phyloP scores from a whole-genome alignment of 192 early-diverging fungal genomes.

The Phlyctochytrium bullatum region DNA sequence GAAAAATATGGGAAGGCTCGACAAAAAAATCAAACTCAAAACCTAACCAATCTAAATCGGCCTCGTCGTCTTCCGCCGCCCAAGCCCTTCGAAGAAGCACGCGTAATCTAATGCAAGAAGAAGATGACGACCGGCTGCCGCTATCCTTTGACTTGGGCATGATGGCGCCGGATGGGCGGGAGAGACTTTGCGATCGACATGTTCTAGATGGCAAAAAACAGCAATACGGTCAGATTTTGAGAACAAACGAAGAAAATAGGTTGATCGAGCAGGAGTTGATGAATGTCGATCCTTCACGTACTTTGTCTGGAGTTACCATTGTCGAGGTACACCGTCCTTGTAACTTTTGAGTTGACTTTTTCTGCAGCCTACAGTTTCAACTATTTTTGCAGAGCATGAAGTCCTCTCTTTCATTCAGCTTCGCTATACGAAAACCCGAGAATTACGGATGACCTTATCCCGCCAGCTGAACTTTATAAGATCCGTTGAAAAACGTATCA shows the following conservation, averaged over 20 bases:
- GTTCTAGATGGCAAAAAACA: conserved; percentile 53
- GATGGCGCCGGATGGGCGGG: conserved; percentile 41
- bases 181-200: conserved; percentile 31
- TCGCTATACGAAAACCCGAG: conserved; percentile 33
- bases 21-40: conserved; percentile 27
- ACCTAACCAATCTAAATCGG: conserved; percentile 16
- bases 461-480: conserved; percentile 55
- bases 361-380: conserved; percentile 39
- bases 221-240: conserved; percentile 38
- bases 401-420: conserved; percentile 45
- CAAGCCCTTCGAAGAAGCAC: neutral
- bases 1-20: conserved; percentile 37
- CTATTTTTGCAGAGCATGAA: conserved; percentile 57
- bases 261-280: conserved; percentile 42
- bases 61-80: neutral
- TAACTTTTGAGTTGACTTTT: neutral
- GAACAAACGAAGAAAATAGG: conserved; percentile 35
- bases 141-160: conserved; percentile 47
- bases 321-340: conserved; percentile 9
- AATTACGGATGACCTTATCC: conserved; percentile 37
- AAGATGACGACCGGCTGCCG: conserved; percentile 15
- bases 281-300: conserved; percentile 21
- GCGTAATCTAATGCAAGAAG: conserved; percentile 10
- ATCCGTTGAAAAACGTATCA: conserved; percentile 48
- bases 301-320: neutral